These are phyloP conservation scores for Nepenthes alata DNA, from an alignment of 179 eudicot species.

Conservation along the genomic window DNA sequence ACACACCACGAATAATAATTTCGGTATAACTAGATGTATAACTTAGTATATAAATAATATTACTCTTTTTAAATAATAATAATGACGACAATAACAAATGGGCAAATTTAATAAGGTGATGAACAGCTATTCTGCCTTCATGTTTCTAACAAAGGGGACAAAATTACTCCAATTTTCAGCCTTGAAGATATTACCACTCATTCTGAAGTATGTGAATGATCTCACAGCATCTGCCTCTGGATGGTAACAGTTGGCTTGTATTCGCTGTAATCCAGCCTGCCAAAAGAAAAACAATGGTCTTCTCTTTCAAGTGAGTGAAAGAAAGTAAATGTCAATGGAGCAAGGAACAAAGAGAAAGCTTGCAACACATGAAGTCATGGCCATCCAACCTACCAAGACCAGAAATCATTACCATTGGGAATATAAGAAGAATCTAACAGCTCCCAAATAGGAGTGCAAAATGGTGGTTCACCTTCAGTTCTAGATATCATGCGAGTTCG, in stretches of 20 bases:
- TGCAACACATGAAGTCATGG: too few species aligned
- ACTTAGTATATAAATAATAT: too few species aligned
- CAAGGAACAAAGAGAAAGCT: not conserved
- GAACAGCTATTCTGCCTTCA: slow-evolving; percentile 25
- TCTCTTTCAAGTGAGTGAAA: not conserved
- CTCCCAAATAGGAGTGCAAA: too few species aligned
- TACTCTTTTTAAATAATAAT: too few species aligned
- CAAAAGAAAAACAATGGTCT: not conserved
- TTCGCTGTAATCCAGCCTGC: slow-evolving; percentile 45
- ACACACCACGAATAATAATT: too few species aligned
- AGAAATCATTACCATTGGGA: too few species aligned
- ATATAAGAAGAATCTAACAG: too few species aligned
- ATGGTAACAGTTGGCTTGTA: slow-evolving; percentile 42
- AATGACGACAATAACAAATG: too few species aligned
- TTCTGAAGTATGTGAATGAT: slow-evolving; percentile 54
- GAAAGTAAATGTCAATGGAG: not conserved
- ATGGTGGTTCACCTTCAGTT: too few species aligned
- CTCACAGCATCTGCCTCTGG: slow-evolving; percentile 28
- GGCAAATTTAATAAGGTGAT: not conserved
- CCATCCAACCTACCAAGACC: too few species aligned
- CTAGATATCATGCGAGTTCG: too few species aligned
- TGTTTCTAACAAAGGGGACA: slow-evolving; percentile 45
- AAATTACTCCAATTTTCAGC: slow-evolving; percentile 50
- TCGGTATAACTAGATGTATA: too few species aligned
- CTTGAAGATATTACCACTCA: slow-evolving; percentile 40